Percentiles rank a stretch among this genome's conserved stretches.
Evolutionary conservation across 768 basidiomycete genomes (phyloP).

Genomic region (Postia placenta): DNA sequence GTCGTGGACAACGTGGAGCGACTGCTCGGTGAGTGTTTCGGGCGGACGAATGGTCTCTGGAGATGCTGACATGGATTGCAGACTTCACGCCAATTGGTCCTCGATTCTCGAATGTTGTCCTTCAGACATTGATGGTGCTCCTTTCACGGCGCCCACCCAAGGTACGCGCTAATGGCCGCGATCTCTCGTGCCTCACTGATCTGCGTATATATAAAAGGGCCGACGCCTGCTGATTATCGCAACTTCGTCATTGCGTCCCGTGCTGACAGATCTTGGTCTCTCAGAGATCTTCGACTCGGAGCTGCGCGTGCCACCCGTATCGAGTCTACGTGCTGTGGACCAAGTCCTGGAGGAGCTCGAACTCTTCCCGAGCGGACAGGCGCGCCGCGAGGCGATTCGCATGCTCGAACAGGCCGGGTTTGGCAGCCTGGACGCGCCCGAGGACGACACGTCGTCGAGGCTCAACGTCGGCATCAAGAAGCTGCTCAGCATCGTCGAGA

Average conservation of each 20-base stretch:
- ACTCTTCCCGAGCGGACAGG: constrained; percentile 56
- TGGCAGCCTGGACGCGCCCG: constrained; percentile 29
- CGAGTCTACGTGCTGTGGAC: constrained; percentile 64
- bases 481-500: constrained; percentile 85
- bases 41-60: not conserved
- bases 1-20: constrained; percentile 95
- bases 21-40: constrained; percentile 61
- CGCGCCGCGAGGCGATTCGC: constrained; percentile 51
- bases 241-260: constrained; percentile 83
- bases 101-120: constrained; percentile 91
- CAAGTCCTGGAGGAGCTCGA: constrained; percentile 72
- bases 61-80: constrained; percentile 23
- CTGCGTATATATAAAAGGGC: constrained; percentile 47
- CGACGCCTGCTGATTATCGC: constrained; percentile 89
- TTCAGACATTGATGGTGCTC: constrained; percentile 86
- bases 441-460: constrained; percentile 35
- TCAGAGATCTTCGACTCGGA: constrained; percentile 87
- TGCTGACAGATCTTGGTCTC: constrained; percentile 84
- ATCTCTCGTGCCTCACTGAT: not conserved
- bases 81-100: constrained; percentile 97
- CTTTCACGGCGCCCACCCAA: constrained; percentile 89
- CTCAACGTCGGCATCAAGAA: constrained; percentile 92
- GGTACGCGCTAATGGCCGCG: constrained; percentile 35
- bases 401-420: constrained; percentile 76
- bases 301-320: constrained; percentile 78